A percentile compares a stretch with the other conserved stretches of the same genome.
phyloP scores from a whole-genome alignment of 2,329 filamentous ascomycete genomes.

The Eurotiales sp. region DNA sequence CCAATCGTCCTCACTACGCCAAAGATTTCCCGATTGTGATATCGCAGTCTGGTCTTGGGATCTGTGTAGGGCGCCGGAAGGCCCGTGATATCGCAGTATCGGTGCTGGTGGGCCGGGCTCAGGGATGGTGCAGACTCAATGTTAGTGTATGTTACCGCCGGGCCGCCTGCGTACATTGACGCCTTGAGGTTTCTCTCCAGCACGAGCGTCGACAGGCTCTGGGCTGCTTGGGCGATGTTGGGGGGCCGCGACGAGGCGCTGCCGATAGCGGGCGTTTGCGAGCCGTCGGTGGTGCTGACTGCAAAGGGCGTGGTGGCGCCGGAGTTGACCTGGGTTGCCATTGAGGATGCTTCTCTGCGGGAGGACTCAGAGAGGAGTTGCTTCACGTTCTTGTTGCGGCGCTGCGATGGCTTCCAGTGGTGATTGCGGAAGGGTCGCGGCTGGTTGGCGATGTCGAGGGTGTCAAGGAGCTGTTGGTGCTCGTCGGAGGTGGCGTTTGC shows the following conservation, averaged over 20 bases:
- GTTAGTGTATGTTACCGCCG: constrained; percentile 86
- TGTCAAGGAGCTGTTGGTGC: constrained; percentile 81
- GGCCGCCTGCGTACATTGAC: constrained; percentile 48
- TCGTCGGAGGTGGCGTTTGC: constrained; percentile 71
- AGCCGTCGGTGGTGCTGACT: constrained; percentile 37
- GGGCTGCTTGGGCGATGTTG: constrained; percentile 85
- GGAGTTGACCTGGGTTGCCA: constrained; percentile 78
- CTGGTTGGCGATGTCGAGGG: constrained; percentile 83
- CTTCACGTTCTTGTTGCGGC: constrained; percentile 98
- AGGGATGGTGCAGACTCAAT: constrained; percentile 92
- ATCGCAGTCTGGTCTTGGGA: constrained; percentile 88
- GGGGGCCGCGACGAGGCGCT: constrained; percentile 40
- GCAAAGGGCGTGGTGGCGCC: constrained; percentile 67
- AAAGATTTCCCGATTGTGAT: constrained; percentile 92
- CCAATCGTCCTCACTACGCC: constrained; percentile 73
- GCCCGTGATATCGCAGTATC: constrained; percentile 95
- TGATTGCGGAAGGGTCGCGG: constrained; percentile 88
- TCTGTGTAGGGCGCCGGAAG: constrained; percentile 88
- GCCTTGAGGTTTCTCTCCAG: constrained; percentile 68
- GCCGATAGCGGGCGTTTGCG: constrained; percentile 45
- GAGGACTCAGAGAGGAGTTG: constrained; percentile 87
- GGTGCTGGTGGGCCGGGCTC: constrained; percentile 70
- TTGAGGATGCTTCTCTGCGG: constrained; percentile 81
- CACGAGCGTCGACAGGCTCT: constrained; percentile 81
- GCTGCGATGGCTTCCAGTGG: constrained; percentile 85